Base-by-base conservation (phyloP, 192 early-diverging fungal species). In the Phlyctochytrium planicorne region DNA sequence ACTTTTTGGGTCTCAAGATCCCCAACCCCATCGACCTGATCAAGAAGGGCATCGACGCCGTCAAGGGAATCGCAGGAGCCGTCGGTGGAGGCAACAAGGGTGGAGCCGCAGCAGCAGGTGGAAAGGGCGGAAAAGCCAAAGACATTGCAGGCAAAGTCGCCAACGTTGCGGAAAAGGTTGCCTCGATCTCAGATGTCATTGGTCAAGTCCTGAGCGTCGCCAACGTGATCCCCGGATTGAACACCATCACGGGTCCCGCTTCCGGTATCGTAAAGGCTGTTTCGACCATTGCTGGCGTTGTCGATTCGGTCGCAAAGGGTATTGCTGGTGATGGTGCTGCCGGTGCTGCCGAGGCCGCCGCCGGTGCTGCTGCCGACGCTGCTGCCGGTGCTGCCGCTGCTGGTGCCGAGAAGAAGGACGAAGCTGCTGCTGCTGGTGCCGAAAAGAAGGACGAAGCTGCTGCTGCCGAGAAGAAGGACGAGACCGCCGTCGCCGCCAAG, bases 311-410 rank as follows among this genome's bases (percentile, higher is more conserved):
- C 10, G 40, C 40, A 6, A 47, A 47, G 40, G 20, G 10, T 47
- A 20, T 27, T 25, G 2, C 30, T 6, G 56, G 24, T 59, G 56
- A 23, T 59, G 56, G 12, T 24, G 56, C 56, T 59, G 56, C 56
- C 6, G 24, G 12, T 16, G 56, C 24, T 6, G 24, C 10, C 30
- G 56, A 6, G n/a, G 6, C 56, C 6, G 10, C 56, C 6, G 56
- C 30, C 24, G 56, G 6, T 4, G 56, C 56, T 59, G 30, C 56
- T 59, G 56, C 30, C n/a, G n/a, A n/a, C n/a, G n/a, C n/a, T n/a
- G n/a, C n/a, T n/a, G n/a, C n/a, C n/a, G n/a, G n/a, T n/a, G n/a
- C n/a, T n/a, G n/a, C n/a, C n/a, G n/a, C n/a, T n/a, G n/a, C n/a
- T n/a, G n/a, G n/a, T n/a, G n/a, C n/a, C n/a, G n/a, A n/a, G n/a